Evolutionary conservation across 495 filamentous ascomycete species (phyloP), one percentile per base, ranked within the genome.

Genomic region (Neurospora sp.): DNA sequence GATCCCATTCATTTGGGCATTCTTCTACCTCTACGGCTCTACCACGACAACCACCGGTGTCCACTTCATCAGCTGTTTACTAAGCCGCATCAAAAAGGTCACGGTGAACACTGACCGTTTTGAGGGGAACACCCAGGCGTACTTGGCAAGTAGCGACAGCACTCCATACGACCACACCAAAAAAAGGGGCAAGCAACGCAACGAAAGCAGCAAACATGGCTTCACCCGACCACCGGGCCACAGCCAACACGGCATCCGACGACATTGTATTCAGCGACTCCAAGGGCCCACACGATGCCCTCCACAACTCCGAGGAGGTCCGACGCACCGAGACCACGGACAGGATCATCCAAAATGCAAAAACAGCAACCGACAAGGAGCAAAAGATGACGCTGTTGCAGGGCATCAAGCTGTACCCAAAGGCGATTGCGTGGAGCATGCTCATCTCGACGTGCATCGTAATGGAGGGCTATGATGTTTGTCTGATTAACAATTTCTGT

Each of bases 401-500:
- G 71, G 87, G 86, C 71, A 82, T 88, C 72, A 80, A 73, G 70
- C 79, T 88, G 12, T 88, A 88, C 73, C 86, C 86, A 31, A 88
- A 88, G 76, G 86, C 86, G 66, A 85, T 89, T 70, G 85, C 80
- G 3, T 91, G 88, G 88, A 88, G 86, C 73, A 68, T 90, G 39
- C 83, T 89, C 70, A 87, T 91, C 76, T 88, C 86, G 46, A 87
- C 88, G 7, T 87, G 86, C 79, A 89, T 91, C 71, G 84, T 84
- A 74, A 91, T 91, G 88, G 88, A 91, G 75, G 89, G 89, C 5
- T 91, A 88, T 78, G 88, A 90, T 74, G 76, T 90, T 53, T 86
- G 84, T 61, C 79, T 91, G 71, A 83, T 90, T 74, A 88, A 87
- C 78, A 88, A 87, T 74, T 88, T 88, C 72, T 87, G 82, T 84